Base-by-base conservation (phyloP, 352 stramenopile species). In the Globisporangium camurandrum region DNA sequence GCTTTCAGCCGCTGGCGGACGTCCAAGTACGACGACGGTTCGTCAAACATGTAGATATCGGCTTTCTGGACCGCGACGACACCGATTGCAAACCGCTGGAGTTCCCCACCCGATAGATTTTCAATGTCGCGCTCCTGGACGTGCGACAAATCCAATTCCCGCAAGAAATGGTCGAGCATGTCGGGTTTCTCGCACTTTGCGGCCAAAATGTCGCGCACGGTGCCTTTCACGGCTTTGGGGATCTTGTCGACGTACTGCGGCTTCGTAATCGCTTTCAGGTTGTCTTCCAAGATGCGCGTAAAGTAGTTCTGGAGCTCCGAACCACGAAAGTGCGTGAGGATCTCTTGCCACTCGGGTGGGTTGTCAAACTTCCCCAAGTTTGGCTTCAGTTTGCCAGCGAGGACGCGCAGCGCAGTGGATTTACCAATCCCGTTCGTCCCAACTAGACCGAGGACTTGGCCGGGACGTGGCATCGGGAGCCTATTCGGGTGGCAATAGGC, bases 41-140 rank as follows among this genome's bases (percentile, higher is more conserved):
- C 97, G 57, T 99, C 97, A 69, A 99, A 99, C 95, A 99, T 99
- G 86, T 99, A 99, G 26, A 99, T 98, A 76, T 99, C 96, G 23
- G 86, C 86, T 31, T 95, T 78, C 59, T 98, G 91, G 30, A 99
- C 86, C 3, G 92, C 89, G 39, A 98, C 93, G 23, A 97, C 88
- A 19, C 84, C 91, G 66, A 99, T 99, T 2, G 97, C 97, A 68
- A 99, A 99, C 48, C 97, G 92, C 77, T 99, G 97, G 38, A 99
- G 78, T 73, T 99, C 97, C 31, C 97, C 97, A 69, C 97, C 97
- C 38, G 88, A 98, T 24, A 99, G 67, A 60, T 86, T 86, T 47
- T 88, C 75, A 51, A 99, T 95, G 46, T 99, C 95, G 54, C 97
- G 93, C 60, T 99, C 88, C 59, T 97, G 64, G 9, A 99, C 87